Percentiles rank a stretch among this genome's conserved stretches.
These are phyloP conservation scores for Aspergillus coremiiformis DNA, from an alignment of 495 filamentous ascomycete species.

Conservation along the genomic window DNA sequence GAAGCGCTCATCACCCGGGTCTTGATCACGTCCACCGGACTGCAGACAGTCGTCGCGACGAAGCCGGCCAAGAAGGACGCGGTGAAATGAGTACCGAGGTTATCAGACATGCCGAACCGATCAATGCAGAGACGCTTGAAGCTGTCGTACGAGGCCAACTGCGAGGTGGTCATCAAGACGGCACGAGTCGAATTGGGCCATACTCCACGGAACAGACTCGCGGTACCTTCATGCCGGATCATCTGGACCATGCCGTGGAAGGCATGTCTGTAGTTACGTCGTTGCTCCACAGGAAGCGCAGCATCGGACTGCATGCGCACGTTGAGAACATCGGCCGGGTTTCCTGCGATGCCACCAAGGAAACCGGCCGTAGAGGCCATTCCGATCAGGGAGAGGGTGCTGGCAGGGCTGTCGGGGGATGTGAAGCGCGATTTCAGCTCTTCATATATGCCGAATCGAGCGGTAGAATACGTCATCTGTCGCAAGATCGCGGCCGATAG, in stretches of 20 bases:
- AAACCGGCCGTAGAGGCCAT: constrained; percentile 81
- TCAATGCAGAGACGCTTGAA: constrained; percentile 76
- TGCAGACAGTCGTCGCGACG: constrained; percentile 90
- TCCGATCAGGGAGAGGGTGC: constrained; percentile 64
- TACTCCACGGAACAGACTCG: constrained; percentile 75
- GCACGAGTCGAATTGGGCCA: constrained; percentile 87
- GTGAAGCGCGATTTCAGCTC: constrained; percentile 69
- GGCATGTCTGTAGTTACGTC: constrained; percentile 84
- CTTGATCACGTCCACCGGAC: constrained; percentile 95
- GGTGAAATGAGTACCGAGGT: constrained; percentile 75
- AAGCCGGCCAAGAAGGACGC: constrained; percentile 84
- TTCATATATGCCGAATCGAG: constrained; percentile 91
- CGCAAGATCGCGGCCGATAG: constrained; percentile 87
- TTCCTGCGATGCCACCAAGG: constrained; percentile 82
- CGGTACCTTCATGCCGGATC: constrained; percentile 67
- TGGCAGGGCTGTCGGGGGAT: constrained; percentile 41
- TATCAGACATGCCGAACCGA: constrained; percentile 63
- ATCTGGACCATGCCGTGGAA: constrained; percentile 80
- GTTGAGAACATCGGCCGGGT: constrained; percentile 92
- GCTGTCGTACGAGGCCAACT: constrained; percentile 84
- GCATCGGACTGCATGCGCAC: constrained; percentile 98
- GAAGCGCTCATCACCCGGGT: constrained; percentile 83
- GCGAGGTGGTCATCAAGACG: constrained; percentile 86
- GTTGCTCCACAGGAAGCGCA: constrained; percentile 61
- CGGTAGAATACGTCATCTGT: constrained; percentile 87